Percentiles rank a stretch among this genome's conserved stretches.
Conservation (phyloP, 768 basidiomycete species). For the Kwoniella bestiolae region DNA sequence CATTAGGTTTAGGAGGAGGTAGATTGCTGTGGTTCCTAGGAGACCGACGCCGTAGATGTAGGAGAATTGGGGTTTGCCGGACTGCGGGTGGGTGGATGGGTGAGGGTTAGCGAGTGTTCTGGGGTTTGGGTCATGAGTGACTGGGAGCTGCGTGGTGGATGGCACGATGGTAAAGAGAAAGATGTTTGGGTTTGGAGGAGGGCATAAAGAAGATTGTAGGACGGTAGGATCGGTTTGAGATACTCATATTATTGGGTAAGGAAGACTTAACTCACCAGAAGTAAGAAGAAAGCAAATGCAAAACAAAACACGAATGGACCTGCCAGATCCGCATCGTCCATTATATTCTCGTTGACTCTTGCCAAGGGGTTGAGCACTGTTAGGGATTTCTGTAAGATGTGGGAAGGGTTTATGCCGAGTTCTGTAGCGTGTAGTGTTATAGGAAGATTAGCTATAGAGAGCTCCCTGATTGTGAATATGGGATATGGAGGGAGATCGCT, state of each 20-base stretch:
- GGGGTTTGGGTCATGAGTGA: too few species aligned
- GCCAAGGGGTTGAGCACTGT: constrained; percentile 93
- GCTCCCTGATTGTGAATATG: too few species aligned
- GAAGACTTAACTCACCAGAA: constrained; percentile 90
- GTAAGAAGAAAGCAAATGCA: constrained; percentile 87
- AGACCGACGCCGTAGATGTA: constrained; percentile 98
- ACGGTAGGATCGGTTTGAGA: too few species aligned
- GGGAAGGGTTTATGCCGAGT: constrained; percentile 95
- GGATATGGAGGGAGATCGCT: too few species aligned
- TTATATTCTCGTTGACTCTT: constrained; percentile 83
- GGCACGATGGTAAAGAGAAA: too few species aligned
- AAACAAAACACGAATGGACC: constrained; percentile 95
- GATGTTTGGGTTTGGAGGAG: too few species aligned
- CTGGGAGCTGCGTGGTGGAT: too few species aligned
- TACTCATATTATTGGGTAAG: too few species aligned
- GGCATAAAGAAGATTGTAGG: too few species aligned
- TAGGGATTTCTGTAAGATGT: constrained; percentile 90
- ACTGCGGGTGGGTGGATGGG: constrained; percentile 62
- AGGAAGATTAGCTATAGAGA: not conserved
- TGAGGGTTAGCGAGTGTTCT: not conserved
- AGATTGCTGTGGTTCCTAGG: constrained; percentile 89
- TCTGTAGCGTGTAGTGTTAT: constrained; percentile 62
- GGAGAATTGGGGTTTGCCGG: constrained; percentile 96
- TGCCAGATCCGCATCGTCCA: constrained; percentile 98
- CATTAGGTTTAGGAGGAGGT: constrained; percentile 95